phyloP scores from a whole-genome alignment of 2,329 filamentous ascomycete species.

The Pezicula radicicola region DNA sequence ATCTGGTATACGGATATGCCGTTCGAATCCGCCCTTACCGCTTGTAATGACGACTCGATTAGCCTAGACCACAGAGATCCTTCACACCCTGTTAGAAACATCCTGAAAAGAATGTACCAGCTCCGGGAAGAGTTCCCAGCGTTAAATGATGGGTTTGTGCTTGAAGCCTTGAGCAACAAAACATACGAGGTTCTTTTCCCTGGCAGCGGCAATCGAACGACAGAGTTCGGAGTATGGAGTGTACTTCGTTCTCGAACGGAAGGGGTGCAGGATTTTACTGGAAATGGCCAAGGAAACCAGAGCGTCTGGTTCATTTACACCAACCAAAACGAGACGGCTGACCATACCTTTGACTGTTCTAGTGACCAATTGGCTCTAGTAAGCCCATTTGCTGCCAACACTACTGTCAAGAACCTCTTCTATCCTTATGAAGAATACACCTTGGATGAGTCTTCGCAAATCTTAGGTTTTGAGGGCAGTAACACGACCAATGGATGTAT shows the following conservation, averaged over 20 bases:
- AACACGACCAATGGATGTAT: conserved; percentile 48
- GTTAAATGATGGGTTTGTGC: conserved; percentile 55
- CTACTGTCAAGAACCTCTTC: conserved; percentile 56
- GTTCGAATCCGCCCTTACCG: conserved; percentile 46
- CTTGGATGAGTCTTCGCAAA: conserved; percentile 41
- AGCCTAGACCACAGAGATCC: conserved; percentile 61
- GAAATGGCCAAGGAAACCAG: conserved; percentile 38
- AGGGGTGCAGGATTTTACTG: conserved; percentile 49
- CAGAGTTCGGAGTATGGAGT: conserved; percentile 59
- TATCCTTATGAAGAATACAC: conserved; percentile 56
- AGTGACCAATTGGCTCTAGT: conserved; percentile 45
- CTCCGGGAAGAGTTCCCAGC: conserved; percentile 53
- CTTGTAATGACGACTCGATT: conserved; percentile 54
- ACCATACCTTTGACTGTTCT: conserved; percentile 51
- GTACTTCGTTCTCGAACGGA: conserved; percentile 42
- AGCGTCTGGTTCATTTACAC: conserved; percentile 42
- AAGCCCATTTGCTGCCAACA: conserved; percentile 47
- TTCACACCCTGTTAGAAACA: conserved; percentile 56
- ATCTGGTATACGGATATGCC: conserved; percentile 57
- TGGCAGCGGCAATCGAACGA: conserved; percentile 47
- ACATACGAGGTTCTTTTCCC: conserved; percentile 47
- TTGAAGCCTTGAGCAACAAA: conserved; percentile 54
- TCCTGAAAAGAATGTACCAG: conserved; percentile 59
- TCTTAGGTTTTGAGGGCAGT: conserved; percentile 44
- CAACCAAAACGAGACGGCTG: conserved; percentile 42